phyloP scores from a whole-genome alignment of 2,329 filamentous ascomycete genomes.

The Colletotrichum scovillei region DNA sequence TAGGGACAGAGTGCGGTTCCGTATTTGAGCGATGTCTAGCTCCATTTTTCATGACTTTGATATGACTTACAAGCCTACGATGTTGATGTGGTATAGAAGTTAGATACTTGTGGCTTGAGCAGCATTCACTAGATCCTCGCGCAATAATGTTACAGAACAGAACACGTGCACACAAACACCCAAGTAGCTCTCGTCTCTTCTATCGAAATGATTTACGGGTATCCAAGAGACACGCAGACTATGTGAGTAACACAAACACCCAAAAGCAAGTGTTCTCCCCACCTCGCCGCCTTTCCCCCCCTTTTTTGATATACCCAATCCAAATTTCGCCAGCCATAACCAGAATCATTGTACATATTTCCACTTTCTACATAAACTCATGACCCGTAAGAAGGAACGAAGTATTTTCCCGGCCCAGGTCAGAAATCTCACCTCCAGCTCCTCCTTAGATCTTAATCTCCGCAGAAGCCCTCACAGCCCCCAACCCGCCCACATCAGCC shows the following conservation, averaged over 20 bases:
- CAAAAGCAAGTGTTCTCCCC: background rate
- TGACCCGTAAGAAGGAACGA: background rate
- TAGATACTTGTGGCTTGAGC: background rate
- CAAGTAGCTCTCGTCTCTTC: background rate
- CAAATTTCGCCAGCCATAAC: background rate
- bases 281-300: no score
- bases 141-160: background rate
- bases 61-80: background rate
- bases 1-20: no score
- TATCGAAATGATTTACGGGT: background rate
- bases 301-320: background rate
- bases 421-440: no score
- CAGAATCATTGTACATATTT: background rate
- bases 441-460: slow-evolving; percentile 33
- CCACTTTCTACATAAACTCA: background rate
- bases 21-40: no score
- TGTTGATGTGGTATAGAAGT: background rate
- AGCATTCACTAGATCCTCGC: background rate
- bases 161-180: background rate
- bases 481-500: slow-evolving; percentile 36
- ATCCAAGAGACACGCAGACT: background rate
- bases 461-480: slow-evolving; percentile 29
- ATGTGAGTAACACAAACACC: background rate
- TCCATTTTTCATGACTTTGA: background rate
- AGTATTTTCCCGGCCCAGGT: no score